phyloP scores from a whole-genome alignment of 257 asterid species.

The Orobanche coerulescens region DNA sequence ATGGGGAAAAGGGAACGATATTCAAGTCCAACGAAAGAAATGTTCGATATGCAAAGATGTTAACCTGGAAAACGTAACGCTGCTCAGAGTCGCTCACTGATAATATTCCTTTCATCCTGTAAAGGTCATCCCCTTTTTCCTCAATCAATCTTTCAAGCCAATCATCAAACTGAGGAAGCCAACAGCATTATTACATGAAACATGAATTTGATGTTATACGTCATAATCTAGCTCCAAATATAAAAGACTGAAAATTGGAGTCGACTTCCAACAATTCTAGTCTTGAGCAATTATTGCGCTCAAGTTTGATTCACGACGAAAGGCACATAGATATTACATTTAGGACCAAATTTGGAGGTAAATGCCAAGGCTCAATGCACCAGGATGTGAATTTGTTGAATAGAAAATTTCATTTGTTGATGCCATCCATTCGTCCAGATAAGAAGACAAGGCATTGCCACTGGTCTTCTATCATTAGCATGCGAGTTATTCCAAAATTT shows the following conservation, averaged over 20 bases:
- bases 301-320: too few species aligned
- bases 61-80: slow-evolving; percentile 87
- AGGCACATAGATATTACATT: too few species aligned
- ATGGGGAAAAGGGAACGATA: neutral
- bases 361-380: too few species aligned
- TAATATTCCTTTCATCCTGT: slow-evolving; percentile 88
- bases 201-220: neutral
- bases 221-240: neutral
- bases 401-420: too few species aligned
- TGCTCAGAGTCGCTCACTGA: slow-evolving; percentile 64
- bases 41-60: neutral
- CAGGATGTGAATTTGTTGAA: too few species aligned
- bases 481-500: too few species aligned
- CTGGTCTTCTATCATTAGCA: too few species aligned
- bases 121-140: slow-evolving; percentile 86
- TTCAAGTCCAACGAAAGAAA: neutral
- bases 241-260: neutral
- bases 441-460: too few species aligned
- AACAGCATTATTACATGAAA: slow-evolving; percentile 11
- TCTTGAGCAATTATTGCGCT: too few species aligned
- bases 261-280: neutral
- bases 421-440: too few species aligned
- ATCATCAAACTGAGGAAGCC: slow-evolving; percentile 65
- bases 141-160: slow-evolving; percentile 89
- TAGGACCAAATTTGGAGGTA: too few species aligned